Conservation (phyloP, 2,329 filamentous ascomycete species). For the Aspergillus texensis region DNA sequence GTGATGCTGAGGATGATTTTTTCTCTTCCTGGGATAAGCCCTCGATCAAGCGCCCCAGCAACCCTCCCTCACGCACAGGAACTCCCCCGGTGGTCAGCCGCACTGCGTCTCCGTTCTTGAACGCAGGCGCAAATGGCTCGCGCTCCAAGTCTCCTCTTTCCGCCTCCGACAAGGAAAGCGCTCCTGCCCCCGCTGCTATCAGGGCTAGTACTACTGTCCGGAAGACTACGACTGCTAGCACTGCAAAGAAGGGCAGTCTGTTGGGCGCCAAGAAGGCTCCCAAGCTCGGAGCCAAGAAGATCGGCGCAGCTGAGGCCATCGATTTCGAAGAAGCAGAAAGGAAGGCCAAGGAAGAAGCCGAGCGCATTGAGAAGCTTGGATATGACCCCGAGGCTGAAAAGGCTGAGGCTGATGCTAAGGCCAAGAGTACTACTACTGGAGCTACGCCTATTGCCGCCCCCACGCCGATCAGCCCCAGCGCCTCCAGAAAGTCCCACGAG, state of each 20-base stretch:
- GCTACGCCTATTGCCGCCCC: slow-evolving; percentile 70
- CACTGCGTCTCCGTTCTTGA: slow-evolving; percentile 88
- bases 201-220: slow-evolving; percentile 79
- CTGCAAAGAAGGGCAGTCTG: slow-evolving; percentile 80
- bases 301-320: slow-evolving; percentile 71
- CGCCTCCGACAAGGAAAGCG: slow-evolving; percentile 54
- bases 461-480: slow-evolving; percentile 71
- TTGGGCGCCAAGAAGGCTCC: slow-evolving; percentile 78
- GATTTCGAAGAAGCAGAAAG: slow-evolving; percentile 98
- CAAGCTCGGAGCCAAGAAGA: slow-evolving; percentile 93
- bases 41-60: slow-evolving; percentile 92
- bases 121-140: slow-evolving; percentile 65
- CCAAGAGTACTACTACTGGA: slow-evolving; percentile 44
- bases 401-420: slow-evolving; percentile 45
- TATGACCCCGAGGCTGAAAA: slow-evolving; percentile 91
- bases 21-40: slow-evolving; percentile 99
- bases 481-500: slow-evolving; percentile 55
- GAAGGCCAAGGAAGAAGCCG: slow-evolving; percentile 95
- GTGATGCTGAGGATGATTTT: slow-evolving; percentile 87
- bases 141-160: slow-evolving; percentile 82
- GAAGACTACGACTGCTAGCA: slow-evolving; percentile 66
- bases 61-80: slow-evolving; percentile 84
- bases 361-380: slow-evolving; percentile 90
- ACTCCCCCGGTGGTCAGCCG: slow-evolving; percentile 82
- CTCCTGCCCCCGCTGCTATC: slow-evolving; percentile 65